These are phyloP conservation scores for Phytophthora boehmeriae DNA, from an alignment of 352 stramenopile genomes.

Conservation along the genomic window DNA sequence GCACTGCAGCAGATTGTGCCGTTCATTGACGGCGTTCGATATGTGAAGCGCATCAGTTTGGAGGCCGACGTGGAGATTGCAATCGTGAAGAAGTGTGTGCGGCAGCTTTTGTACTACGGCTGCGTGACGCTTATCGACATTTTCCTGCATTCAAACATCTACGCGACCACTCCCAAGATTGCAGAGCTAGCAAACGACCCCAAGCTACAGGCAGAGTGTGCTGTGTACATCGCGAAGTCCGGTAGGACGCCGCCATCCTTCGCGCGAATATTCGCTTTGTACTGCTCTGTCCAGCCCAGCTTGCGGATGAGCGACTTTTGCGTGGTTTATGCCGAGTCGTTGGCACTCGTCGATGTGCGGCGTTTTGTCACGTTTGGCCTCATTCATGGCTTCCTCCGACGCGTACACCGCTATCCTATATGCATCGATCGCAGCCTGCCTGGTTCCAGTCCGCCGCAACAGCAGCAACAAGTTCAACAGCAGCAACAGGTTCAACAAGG, in stretches of 20 bases:
- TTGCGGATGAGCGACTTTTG: slow-evolving; percentile 86
- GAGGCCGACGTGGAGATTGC: slow-evolving; percentile 88
- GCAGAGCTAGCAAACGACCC: slow-evolving; percentile 56
- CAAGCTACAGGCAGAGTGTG: slow-evolving; percentile 76
- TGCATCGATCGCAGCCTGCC: slow-evolving; percentile 51
- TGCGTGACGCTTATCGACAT: slow-evolving; percentile 92
- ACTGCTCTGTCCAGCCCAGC: slow-evolving; percentile 86
- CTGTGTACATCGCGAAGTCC: slow-evolving; percentile 82
- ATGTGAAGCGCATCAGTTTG: slow-evolving; percentile 89
- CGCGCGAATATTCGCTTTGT: slow-evolving; percentile 84
- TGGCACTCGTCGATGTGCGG: slow-evolving; percentile 75
- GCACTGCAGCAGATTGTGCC: slow-evolving; percentile 90
- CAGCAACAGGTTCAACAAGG: slow-evolving; percentile 24
- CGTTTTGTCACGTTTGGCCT: slow-evolving; percentile 89
- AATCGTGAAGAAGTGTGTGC: slow-evolving; percentile 90
- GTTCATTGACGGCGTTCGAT: slow-evolving; percentile 91
- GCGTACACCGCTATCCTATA: slow-evolving; percentile 88
- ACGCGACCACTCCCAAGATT: slow-evolving; percentile 75
- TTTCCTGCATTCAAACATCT: slow-evolving; percentile 92
- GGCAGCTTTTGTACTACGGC: slow-evolving; percentile 88
- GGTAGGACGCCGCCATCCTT: slow-evolving; percentile 62
- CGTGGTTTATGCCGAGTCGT: slow-evolving; percentile 74
- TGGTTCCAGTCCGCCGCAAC: slow-evolving; percentile 26
- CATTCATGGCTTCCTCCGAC: slow-evolving; percentile 84
- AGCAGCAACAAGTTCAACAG: slow-evolving; percentile 40